Percentiles rank a stretch among this genome's conserved stretches.
These are phyloP conservation scores for Paxillus rubicundulus DNA, from an alignment of 768 basidiomycete species.

Conservation along the genomic window DNA sequence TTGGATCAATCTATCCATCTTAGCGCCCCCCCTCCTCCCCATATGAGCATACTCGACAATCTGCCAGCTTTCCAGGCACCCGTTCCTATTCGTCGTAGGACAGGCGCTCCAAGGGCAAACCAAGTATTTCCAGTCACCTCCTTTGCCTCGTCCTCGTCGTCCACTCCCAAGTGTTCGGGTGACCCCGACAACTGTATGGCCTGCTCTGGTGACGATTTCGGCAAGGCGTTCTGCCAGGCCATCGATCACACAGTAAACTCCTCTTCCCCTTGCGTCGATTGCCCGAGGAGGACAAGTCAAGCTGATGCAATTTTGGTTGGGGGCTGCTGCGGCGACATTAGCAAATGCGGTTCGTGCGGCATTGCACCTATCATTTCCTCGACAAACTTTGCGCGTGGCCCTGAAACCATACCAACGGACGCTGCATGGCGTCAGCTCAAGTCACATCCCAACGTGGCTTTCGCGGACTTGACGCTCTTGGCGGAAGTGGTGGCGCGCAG, in stretches of 20 bases:
- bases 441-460: constrained; percentile 84
- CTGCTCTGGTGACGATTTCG: constrained; percentile 83
- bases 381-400: constrained; percentile 15
- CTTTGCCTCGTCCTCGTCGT: constrained; percentile 27
- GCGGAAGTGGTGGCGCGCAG: constrained; percentile 88
- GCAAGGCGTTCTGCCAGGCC: constrained; percentile 83
- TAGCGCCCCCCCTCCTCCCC: constrained; percentile 25
- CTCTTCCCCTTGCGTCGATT: constrained; percentile 52
- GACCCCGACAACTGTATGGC: constrained; percentile 85
- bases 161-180: constrained; percentile 62
- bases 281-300: constrained; percentile 41
- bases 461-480: constrained; percentile 77
- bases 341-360: constrained; percentile 29
- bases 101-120: constrained; percentile 37
- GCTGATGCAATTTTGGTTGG: constrained; percentile 25
- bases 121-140: constrained; percentile 55
- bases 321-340: constrained; percentile 39
- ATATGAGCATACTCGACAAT: constrained; percentile 68
- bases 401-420: constrained; percentile 71
- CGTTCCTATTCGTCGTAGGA: constrained; percentile 71
- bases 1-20: constrained; percentile 28
- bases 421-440: constrained; percentile 84
- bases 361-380: constrained; percentile 31
- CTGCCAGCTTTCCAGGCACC: constrained; percentile 79
- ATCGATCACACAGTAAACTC: constrained; percentile 60